phyloP scores from a whole-genome alignment of 2,329 filamentous ascomycete species.

The Periglandula ipomoeae region DNA sequence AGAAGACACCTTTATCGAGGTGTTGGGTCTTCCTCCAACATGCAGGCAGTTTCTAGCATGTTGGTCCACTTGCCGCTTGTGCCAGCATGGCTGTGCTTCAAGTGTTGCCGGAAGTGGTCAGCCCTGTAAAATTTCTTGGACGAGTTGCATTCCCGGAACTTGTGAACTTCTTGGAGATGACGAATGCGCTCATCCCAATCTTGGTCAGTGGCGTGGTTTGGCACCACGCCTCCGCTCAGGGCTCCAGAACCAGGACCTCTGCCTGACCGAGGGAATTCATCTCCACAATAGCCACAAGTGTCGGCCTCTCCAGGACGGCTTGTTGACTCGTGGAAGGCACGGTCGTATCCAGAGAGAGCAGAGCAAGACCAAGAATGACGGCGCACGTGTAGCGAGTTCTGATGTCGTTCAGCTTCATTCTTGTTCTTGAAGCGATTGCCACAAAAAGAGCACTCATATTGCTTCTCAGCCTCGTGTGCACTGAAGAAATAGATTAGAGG shows the following conservation, averaged over 20 bases:
- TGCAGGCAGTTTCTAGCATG: conserved; percentile 92
- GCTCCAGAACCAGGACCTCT: conserved; percentile 24
- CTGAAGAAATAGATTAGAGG: conserved; percentile 36
- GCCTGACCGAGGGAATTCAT: conserved; percentile 63
- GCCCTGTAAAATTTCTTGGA: conserved; percentile 97
- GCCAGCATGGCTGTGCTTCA: conserved; percentile 95
- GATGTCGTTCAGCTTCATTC: conserved; percentile 92
- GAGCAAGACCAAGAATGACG: conserved; percentile 97
- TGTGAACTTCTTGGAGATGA: conserved; percentile 85
- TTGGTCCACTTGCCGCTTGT: conserved; percentile 99
- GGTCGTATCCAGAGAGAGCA: conserved; percentile 65
- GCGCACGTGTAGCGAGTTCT: conserved; percentile 87
- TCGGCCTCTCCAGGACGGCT: conserved; percentile 59
- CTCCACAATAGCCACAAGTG: conserved; percentile 88
- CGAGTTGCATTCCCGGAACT: conserved; percentile 96
- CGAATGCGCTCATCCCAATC: conserved; percentile 83
- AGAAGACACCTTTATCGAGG: conserved; percentile 24
- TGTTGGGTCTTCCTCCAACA: conserved; percentile 68
- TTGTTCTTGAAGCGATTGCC: conserved; percentile 98
- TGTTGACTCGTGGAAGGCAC: conserved; percentile 79
- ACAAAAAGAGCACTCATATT: conserved; percentile 89
- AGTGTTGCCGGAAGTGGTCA: conserved; percentile 94
- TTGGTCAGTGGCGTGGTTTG: conserved; percentile 55
- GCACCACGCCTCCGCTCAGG: conserved; percentile 25
- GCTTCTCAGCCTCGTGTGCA: conserved; percentile 85